Conservation (phyloP, 176 grass and related monocot species). For the Paspalum vaginatum region DNA sequence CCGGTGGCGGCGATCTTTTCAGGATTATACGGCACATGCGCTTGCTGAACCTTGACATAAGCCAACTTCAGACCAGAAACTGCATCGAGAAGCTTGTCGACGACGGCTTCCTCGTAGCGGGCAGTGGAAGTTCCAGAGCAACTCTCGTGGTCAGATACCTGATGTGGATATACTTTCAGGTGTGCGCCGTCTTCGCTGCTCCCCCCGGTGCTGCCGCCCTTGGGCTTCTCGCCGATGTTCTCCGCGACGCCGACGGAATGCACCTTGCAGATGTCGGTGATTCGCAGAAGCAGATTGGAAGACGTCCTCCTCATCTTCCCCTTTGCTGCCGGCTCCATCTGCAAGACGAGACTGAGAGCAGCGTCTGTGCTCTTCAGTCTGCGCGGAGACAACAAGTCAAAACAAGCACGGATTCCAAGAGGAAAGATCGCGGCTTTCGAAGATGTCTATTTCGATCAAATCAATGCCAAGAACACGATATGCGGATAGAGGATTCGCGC, state of each 20-base stretch:
- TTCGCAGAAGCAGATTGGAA: conserved; percentile 41
- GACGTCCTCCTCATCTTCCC: conserved; percentile 49
- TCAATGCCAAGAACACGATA: conserved; percentile 34
- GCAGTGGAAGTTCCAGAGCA: conserved; percentile 19
- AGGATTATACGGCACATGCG: conserved; percentile 62
- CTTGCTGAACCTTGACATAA: conserved; percentile 74
- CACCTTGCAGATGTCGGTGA: conserved; percentile 83
- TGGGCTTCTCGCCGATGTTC: conserved; percentile 37
- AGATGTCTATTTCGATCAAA: conserved; percentile 9
- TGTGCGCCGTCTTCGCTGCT: conserved; percentile 42
- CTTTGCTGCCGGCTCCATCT: conserved; percentile 56
- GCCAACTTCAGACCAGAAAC: conserved; percentile 69
- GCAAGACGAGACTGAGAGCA: conserved; percentile 17
- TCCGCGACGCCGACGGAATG: conserved; percentile 54
- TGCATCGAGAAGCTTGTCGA: conserved; percentile 57
- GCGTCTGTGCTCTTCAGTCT: conserved; percentile 33
- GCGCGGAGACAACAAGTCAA: conserved; percentile 48
- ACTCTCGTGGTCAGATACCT: conserved; percentile 24
- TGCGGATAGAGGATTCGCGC: neutral
- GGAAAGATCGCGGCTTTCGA: conserved; percentile 15
- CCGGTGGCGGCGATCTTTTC: conserved; percentile 48
- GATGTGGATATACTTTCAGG: conserved; percentile 58
- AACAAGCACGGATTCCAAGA: conserved; percentile 28
- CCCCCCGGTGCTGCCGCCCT: conserved; percentile 35
- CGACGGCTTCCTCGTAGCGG: conserved; percentile 51